A percentile compares a stretch with the other conserved stretches of the same genome.
Conservation (phyloP, 805 yeast species). For the Wickerhamiella parazyma region DNA sequence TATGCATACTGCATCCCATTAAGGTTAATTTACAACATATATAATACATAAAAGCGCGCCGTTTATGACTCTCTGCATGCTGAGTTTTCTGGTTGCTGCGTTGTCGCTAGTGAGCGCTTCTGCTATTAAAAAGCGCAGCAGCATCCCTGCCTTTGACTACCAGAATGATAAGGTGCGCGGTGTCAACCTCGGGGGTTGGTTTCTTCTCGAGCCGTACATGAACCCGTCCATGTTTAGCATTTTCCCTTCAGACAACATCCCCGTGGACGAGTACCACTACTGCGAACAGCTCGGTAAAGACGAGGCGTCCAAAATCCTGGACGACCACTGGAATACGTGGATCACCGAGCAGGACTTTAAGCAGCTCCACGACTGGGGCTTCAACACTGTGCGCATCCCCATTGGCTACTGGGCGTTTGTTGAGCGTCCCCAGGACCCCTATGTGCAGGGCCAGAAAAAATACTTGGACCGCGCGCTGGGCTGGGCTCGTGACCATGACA, state of each 20-base stretch:
- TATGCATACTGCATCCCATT: too few relatives aligned
- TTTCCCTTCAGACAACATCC: slow-evolving; percentile 28
- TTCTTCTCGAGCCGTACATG: slow-evolving; percentile 74
- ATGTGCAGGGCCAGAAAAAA: slow-evolving; percentile 64
- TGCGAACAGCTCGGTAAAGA: slow-evolving; percentile 47
- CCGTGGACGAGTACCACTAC: slow-evolving; percentile 75
- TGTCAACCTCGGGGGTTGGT: slow-evolving; percentile 86
- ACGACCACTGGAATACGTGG: slow-evolving; percentile 68
- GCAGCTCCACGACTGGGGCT: slow-evolving; percentile 31
- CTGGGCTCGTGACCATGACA: slow-evolving; percentile 51
- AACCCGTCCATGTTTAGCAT: slow-evolving; percentile 45
- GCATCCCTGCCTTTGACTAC: slow-evolving; percentile 19
- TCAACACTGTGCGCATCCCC: slow-evolving; percentile 81
- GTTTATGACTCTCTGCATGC: too few relatives aligned
- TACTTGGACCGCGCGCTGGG: slow-evolving; percentile 63
- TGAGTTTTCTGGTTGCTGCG: background rate
- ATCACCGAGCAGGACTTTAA: slow-evolving; percentile 59
- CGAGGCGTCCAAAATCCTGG: slow-evolving; percentile 38
- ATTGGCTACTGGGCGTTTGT: slow-evolving; percentile 91
- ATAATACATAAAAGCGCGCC: too few relatives aligned
- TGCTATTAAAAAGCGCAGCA: background rate
- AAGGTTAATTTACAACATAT: too few relatives aligned
- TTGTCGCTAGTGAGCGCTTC: background rate
- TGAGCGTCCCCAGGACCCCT: slow-evolving; percentile 55
- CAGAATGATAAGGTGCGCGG: slow-evolving; percentile 24